A percentile compares a stretch with the other conserved stretches of the same genome.
Evolutionary conservation across 768 basidiomycete species (phyloP).

Genomic region (Tylopilus sp.): DNA sequence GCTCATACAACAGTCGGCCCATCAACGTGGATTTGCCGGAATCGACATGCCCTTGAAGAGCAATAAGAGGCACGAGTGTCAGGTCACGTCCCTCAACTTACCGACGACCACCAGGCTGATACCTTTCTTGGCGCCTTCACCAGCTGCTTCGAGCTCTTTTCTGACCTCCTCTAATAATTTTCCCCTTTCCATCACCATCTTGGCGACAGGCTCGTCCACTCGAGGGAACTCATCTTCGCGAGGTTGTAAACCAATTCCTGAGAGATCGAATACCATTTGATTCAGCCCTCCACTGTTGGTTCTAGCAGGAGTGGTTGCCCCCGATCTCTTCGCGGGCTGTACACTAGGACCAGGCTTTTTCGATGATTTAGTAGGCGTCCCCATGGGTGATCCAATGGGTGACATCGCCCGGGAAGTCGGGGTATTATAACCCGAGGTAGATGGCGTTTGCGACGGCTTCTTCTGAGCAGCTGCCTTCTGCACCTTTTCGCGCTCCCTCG

Average conservation of each 20-base stretch:
- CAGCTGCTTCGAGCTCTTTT: conserved; percentile 44
- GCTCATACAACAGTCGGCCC: conserved; percentile 90
- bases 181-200: conserved; percentile 66
- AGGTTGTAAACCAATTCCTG: conserved; percentile 62
- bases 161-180: conserved; percentile 82
- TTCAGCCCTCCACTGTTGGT: conserved; percentile 36
- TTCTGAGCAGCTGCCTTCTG: conserved; percentile 52
- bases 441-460: conserved; percentile 31
- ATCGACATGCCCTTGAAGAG: conserved; percentile 84
- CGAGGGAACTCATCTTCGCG: conserved; percentile 38
- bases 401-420: conserved; percentile 47
- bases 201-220: conserved; percentile 53
- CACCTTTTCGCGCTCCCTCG: conserved; percentile 77
- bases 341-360: conserved; percentile 38
- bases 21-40: conserved; percentile 98
- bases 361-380: conserved; percentile 38
- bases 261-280: conserved; percentile 66
- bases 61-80: conserved; percentile 8
- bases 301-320: conserved; percentile 41
- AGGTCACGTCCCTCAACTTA: conserved; percentile 31
- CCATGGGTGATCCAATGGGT: conserved; percentile 35
- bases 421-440: conserved; percentile 36
- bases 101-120: conserved; percentile 92
- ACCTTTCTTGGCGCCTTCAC: conserved; percentile 56
- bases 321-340: conserved; percentile 36